Percentiles rank a stretch among this genome's conserved stretches.
Conservation (phyloP, 2,329 filamentous ascomycete genomes). For the Ceratocystis colombiana region DNA sequence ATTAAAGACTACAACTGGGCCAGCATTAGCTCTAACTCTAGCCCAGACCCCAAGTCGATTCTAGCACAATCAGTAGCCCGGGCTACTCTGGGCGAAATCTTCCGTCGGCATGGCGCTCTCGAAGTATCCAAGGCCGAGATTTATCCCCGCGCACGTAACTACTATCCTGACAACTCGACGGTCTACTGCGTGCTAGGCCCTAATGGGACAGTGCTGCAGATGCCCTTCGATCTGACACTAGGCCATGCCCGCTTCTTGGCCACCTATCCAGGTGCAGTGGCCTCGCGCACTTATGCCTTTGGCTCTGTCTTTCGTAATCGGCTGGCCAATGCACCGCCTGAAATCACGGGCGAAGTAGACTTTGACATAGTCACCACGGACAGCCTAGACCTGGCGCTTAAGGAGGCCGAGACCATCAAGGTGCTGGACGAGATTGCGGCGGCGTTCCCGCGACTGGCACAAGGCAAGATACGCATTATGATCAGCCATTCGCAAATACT, state of each 20-base stretch:
- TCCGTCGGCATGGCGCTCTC: conserved; percentile 79
- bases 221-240: conserved; percentile 89
- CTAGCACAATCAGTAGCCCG: conserved; percentile 65
- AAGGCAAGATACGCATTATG: conserved; percentile 73
- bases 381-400: conserved; percentile 69
- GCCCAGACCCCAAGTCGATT: conserved; percentile 44
- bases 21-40: conserved; percentile 48
- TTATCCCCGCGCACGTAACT: conserved; percentile 74
- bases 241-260: conserved; percentile 79
- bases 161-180: conserved; percentile 46
- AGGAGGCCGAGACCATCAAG: conserved; percentile 89
- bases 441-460: conserved; percentile 64
- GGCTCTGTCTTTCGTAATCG: conserved; percentile 77
- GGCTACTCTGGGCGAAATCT: conserved; percentile 63
- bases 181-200: conserved; percentile 72
- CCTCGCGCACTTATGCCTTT: conserved; percentile 74
- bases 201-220: conserved; percentile 76
- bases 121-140: conserved; percentile 65
- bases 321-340: conserved; percentile 68
- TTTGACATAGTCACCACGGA: conserved; percentile 90
- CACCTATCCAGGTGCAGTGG: conserved; percentile 50
- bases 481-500: conserved; percentile 81
- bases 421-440: conserved; percentile 84
- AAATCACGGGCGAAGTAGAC: conserved; percentile 77
- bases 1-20: conserved; percentile 76